Evolutionary conservation across 352 stramenopile genomes (phyloP).

Genomic region (Phytophthora palmivora): DNA sequence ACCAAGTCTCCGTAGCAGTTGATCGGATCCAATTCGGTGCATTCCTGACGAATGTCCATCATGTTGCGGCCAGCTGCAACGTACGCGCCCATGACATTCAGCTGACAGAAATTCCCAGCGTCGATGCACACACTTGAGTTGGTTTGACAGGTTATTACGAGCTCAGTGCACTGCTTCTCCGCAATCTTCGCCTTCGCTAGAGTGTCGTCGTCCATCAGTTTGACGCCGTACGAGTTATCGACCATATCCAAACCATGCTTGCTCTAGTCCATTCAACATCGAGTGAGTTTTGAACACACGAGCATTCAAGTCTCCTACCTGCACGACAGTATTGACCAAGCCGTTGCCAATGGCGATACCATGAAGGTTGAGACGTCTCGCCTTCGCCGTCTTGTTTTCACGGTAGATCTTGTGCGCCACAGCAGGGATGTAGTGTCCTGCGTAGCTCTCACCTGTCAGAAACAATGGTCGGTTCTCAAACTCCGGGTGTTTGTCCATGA

Average conservation of each 20-base stretch:
- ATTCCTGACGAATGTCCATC: conserved; percentile 63
- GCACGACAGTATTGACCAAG: conserved; percentile 44
- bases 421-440: conserved; percentile 59
- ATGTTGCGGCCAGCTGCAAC: conserved; percentile 41
- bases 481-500: conserved; percentile 57
- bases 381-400: conserved; percentile 37
- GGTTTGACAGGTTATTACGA: conserved; percentile 34
- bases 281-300: not conserved
- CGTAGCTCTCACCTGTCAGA: conserved; percentile 66
- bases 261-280: conserved; percentile 19
- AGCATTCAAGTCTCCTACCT: conserved; percentile 27
- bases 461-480: conserved; percentile 54
- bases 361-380: conserved; percentile 46
- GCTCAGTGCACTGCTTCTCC: conserved; percentile 37
- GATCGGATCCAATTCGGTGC: conserved; percentile 38
- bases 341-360: conserved; percentile 72
- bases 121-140: conserved; percentile 37
- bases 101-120: conserved; percentile 30
- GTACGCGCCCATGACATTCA: conserved; percentile 30
- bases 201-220: conserved; percentile 42
- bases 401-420: conserved; percentile 57
- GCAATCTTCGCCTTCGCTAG: conserved; percentile 30
- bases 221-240: conserved; percentile 66
- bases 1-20: conserved; percentile 39
- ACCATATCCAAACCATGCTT: conserved; percentile 58